These are phyloP conservation scores for Russula sp. DNA, from an alignment of 768 basidiomycete species.

Conservation along the genomic window DNA sequence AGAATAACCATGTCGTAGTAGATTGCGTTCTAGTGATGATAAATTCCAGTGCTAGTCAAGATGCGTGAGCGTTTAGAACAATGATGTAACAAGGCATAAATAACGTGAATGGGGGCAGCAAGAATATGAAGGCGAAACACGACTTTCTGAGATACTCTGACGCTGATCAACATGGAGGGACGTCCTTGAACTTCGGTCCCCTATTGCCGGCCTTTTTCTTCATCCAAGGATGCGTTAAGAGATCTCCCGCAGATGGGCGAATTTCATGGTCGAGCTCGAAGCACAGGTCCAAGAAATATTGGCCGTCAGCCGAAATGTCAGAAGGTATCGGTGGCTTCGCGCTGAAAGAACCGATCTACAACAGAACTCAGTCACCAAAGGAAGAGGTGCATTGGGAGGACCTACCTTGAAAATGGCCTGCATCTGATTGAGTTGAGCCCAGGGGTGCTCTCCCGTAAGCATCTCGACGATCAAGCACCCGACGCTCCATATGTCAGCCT, in stretches of 20 bases:
- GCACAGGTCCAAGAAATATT: slow-evolving; percentile 77
- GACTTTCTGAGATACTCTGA: not conserved
- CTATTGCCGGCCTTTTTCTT: slow-evolving; percentile 18
- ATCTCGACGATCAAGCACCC: slow-evolving; percentile 95
- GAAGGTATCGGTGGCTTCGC: slow-evolving; percentile 83
- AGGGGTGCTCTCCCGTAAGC: slow-evolving; percentile 93
- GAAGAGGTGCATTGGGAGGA: not conserved
- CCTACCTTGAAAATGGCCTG: slow-evolving; percentile 95
- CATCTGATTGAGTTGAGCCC: slow-evolving; percentile 96
- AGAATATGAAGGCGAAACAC: not conserved
- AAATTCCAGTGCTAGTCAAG: slow-evolving; percentile 4
- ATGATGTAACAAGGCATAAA: not conserved
- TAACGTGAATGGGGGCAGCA: not conserved
- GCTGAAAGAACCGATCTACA: slow-evolving; percentile 82
- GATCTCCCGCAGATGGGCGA: slow-evolving; percentile 70
- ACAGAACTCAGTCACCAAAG: not conserved
- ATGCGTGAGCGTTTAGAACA: slow-evolving; percentile 3
- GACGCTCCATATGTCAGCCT: slow-evolving; percentile 96
- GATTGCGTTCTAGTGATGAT: slow-evolving; percentile 18
- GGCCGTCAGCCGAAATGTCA: slow-evolving; percentile 85
- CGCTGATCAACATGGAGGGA: not conserved
- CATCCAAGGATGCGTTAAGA: slow-evolving; percentile 73
- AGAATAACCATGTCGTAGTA: slow-evolving; percentile 20
- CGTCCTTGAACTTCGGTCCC: slow-evolving; percentile 8
- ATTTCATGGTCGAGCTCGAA: slow-evolving; percentile 80